Conservation (phyloP, 2,329 filamentous ascomycete species). For the Ophiocordyceps sinensis region DNA sequence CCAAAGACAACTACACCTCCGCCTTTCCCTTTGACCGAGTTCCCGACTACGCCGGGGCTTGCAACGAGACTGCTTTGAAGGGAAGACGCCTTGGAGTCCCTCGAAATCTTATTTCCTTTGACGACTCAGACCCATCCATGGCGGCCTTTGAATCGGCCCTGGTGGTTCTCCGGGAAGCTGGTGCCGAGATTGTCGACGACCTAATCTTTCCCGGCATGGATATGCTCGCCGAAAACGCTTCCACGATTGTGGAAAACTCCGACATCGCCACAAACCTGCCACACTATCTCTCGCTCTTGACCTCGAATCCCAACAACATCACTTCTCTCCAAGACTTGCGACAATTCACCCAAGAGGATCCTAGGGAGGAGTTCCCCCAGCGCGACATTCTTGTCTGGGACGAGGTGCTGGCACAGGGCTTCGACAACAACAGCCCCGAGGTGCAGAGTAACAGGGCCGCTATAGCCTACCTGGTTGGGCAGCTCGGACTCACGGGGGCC, state of each 20-base stretch:
- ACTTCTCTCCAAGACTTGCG: neutral
- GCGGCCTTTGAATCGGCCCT: neutral
- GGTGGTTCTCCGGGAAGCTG: too few relatives aligned
- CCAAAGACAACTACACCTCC: constrained; percentile 44
- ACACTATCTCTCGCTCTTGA: neutral
- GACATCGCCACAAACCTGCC: neutral
- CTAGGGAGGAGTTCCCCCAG: neutral
- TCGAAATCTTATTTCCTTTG: neutral
- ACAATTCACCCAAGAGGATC: neutral
- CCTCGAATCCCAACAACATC: neutral
- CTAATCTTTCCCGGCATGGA: too few relatives aligned
- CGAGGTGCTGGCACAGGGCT: neutral
- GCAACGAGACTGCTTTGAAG: constrained; percentile 14
- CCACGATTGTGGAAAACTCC: too few relatives aligned
- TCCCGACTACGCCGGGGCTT: constrained; percentile 47
- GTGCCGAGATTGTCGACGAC: too few relatives aligned
- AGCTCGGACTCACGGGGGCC: neutral
- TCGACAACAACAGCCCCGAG: neutral
- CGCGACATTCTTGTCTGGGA: neutral
- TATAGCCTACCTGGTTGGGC: neutral
- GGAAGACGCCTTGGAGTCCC: neutral
- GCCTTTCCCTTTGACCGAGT: constrained; percentile 42
- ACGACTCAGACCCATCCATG: neutral
- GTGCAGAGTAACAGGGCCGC: neutral
- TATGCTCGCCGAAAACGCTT: too few relatives aligned